Evolutionary conservation across 768 basidiomycete genomes (phyloP), one percentile per base, ranked within the genome.

Genomic region (Pleurotus pulmonarius): DNA sequence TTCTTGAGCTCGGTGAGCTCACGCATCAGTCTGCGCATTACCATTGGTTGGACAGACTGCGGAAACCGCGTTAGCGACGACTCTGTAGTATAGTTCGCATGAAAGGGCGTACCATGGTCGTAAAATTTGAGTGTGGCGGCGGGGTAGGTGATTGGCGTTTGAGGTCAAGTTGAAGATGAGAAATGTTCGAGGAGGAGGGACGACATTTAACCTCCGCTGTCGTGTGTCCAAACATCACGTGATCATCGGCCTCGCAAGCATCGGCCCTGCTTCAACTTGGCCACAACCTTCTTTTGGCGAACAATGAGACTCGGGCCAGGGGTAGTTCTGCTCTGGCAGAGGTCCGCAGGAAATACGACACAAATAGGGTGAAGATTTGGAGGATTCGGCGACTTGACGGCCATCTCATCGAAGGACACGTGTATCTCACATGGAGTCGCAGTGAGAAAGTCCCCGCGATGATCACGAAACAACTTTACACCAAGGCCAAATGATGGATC

Each of bases 11-110:
- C 87, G 39, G 77, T 80, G 44, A 94, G 79, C 73, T 97, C 94
- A 53, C 90, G 86, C 81, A 95, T 89, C 65, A 97, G 74, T 59
- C 91, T 87, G 61, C 94, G 92, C 73, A 92, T 82, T 41, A 84
- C 83, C 56, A 82, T 68, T 57, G 86, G 81, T 61, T 75, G 61
- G 54, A 78, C 64, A 64, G 75, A 71, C 78, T 81, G 38, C 8
- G 24, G 43, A 46, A 34, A 34, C 9, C 29, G 29, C 20, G 41
- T 44, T 44, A 16, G 41, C 20, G 15, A 16, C 13, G 20, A 44
- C 20, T 44, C n/a, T 44, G 20, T 4, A 5, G 15, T 12, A 44
- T 16, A 4, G 12, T 15, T 16, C 20, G 20, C 20, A 22, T 16
- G 41, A 44, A 44, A 15, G n/a, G n/a, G 2, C 20, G 41, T 44